These are phyloP conservation scores for Trypanosoma melophagium DNA, from an alignment of 208 protist species.

Conservation along the genomic window DNA sequence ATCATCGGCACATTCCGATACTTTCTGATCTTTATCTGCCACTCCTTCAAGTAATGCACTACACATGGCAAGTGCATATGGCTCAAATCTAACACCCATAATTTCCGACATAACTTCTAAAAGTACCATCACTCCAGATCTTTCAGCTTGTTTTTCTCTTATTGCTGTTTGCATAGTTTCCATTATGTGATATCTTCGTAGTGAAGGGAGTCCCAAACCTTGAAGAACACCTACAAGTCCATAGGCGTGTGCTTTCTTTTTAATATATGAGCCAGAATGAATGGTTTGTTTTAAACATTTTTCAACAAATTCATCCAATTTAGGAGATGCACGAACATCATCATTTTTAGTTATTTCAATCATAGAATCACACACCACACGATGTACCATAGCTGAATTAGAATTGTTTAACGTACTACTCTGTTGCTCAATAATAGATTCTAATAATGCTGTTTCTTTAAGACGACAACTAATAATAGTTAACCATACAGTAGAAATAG, in stretches of 20 bases:
- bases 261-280: conserved; percentile 85
- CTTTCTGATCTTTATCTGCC: conserved; percentile 79
- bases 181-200: conserved; percentile 78
- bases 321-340: conserved; percentile 56
- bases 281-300: conserved; percentile 90
- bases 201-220: conserved; percentile 71
- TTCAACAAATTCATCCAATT: conserved; percentile 87
- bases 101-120: conserved; percentile 84
- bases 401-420: conserved; percentile 88
- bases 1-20: conserved; percentile 88
- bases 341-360: conserved; percentile 82
- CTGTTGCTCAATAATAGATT: conserved; percentile 88
- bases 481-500: conserved; percentile 85
- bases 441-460: conserved; percentile 76
- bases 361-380: conserved; percentile 86
- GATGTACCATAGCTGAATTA: conserved; percentile 86
- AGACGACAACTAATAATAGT: conserved; percentile 88
- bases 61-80: conserved; percentile 80
- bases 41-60: conserved; percentile 75
- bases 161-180: conserved; percentile 57
- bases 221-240: conserved; percentile 83
- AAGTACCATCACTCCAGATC: conserved; percentile 83
- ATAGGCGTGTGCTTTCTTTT: conserved; percentile 92
- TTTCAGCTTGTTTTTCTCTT: conserved; percentile 74
- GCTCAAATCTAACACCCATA: conserved; percentile 77